Percentiles rank a stretch among this genome's conserved stretches.
Conservation (phyloP, 768 basidiomycete genomes). For the Tylopilus felleus region DNA sequence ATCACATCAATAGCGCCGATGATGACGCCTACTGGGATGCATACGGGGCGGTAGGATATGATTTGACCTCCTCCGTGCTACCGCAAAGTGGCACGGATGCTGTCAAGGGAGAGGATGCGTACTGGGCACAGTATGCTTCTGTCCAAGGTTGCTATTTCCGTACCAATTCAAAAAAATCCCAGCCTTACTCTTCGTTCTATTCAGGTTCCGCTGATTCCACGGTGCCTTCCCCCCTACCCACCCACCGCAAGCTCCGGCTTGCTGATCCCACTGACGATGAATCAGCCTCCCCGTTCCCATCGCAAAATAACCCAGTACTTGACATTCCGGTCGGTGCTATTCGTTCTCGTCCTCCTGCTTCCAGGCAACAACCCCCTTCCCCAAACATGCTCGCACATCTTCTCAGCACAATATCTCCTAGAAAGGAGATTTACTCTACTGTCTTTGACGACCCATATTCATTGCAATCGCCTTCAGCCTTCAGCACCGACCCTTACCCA, state of each 20-base stretch:
- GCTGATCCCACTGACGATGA: conserved; percentile 1
- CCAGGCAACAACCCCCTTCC: conserved; percentile 23
- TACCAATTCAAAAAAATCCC: conserved; percentile 11
- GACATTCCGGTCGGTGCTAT: conserved; percentile 19
- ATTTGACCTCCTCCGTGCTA: conserved; percentile 17
- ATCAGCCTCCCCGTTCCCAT: not conserved
- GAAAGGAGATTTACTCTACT: conserved; percentile 16
- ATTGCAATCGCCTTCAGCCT: conserved; percentile 5
- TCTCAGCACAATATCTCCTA: conserved; percentile 26
- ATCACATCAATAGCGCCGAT: conserved; percentile 29
- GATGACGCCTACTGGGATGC: conserved; percentile 69
- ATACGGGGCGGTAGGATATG: conserved; percentile 44
- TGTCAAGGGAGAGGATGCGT: conserved; percentile 51
- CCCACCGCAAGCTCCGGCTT: conserved; percentile 26
- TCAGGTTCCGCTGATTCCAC: conserved; percentile 73
- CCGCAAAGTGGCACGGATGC: conserved; percentile 8
- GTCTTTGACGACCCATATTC: conserved; percentile 6
- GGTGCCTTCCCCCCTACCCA: conserved; percentile 47
- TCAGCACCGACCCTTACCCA: conserved; percentile 8
- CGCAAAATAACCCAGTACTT: conserved; percentile 4
- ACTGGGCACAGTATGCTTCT: conserved; percentile 71
- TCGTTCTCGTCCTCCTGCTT: conserved; percentile 10
- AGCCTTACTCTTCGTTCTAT: conserved; percentile 3
- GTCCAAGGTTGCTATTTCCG: conserved; percentile 53
- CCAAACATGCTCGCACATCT: conserved; percentile 24